These are phyloP conservation scores for Rosa hybrid DNA, from an alignment of 331 rosid genomes.

Conservation along the genomic window DNA sequence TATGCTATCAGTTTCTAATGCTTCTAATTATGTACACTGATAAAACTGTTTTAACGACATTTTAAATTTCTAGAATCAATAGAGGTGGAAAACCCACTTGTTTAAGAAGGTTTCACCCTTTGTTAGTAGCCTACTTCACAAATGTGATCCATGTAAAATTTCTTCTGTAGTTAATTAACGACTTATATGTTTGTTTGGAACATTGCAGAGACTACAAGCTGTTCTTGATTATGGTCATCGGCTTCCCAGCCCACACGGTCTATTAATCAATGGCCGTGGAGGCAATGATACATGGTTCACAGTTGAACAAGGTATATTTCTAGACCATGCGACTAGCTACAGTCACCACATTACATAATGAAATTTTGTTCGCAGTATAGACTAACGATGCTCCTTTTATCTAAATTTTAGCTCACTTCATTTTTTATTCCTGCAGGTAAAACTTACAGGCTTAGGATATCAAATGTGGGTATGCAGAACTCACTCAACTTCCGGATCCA, in stretches of 20 bases:
- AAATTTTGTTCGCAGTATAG: background rate
- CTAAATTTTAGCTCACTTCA: background rate
- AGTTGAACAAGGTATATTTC: constrained; percentile 61
- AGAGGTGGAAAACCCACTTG: too few relatives aligned
- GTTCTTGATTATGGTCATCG: constrained; percentile 66
- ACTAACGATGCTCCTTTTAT: background rate
- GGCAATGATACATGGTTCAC: constrained; percentile 53
- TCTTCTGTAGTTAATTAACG: background rate
- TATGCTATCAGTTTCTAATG: background rate
- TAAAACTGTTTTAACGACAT: background rate
- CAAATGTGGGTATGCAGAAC: constrained; percentile 85
- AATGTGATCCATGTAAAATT: background rate
- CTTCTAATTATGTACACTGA: background rate
- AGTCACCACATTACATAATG: background rate
- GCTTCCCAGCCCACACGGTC: constrained; percentile 69
- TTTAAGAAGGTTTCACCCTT: too few relatives aligned
- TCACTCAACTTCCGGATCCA: constrained; percentile 83
- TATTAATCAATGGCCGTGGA: constrained; percentile 81
- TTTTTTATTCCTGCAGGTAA: constrained; percentile 49
- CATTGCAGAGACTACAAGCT: constrained; percentile 50
- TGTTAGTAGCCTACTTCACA: too few relatives aligned
- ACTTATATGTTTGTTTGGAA: constrained; percentile 3
- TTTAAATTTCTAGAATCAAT: too few relatives aligned
- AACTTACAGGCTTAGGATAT: constrained; percentile 83
- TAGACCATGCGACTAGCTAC: background rate